Conservation (phyloP, 345 rosid species). For the Salix arbutifolia region DNA sequence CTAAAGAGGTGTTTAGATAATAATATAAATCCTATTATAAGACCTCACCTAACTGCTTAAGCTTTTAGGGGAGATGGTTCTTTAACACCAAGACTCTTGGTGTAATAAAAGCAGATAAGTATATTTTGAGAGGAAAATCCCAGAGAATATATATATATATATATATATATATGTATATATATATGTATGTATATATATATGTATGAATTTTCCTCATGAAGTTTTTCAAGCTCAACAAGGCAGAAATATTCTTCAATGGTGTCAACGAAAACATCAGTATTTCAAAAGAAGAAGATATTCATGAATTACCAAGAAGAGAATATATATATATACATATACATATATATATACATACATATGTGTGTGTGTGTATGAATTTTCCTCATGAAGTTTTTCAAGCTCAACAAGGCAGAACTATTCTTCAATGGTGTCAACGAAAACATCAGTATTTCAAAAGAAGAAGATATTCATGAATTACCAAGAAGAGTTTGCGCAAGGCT, state of each 20-base stretch:
- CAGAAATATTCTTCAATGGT: neutral
- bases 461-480: slow-evolving; percentile 40
- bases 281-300: slow-evolving; percentile 4
- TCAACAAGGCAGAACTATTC: neutral
- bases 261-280: neutral
- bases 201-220: neutral
- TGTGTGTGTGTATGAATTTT: neutral
- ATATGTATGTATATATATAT: no score
- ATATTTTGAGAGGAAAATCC: neutral
- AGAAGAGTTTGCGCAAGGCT: slow-evolving; percentile 87
- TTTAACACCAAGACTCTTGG: neutral
- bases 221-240: neutral
- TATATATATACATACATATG: no score
- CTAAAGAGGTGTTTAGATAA: no score
- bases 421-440: neutral
- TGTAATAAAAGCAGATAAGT: neutral
- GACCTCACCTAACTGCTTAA: no score
- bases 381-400: neutral
- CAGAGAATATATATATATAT: neutral
- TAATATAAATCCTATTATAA: no score
- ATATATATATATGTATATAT: no score
- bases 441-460: neutral
- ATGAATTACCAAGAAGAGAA: slow-evolving; percentile 64
- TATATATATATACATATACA: no score
- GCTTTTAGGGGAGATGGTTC: no score